A percentile compares a stretch with the other conserved stretches of the same genome.
These are phyloP conservation scores for Aurinia saxatilis DNA, from an alignment of 345 rosid species.

Conservation along the genomic window DNA sequence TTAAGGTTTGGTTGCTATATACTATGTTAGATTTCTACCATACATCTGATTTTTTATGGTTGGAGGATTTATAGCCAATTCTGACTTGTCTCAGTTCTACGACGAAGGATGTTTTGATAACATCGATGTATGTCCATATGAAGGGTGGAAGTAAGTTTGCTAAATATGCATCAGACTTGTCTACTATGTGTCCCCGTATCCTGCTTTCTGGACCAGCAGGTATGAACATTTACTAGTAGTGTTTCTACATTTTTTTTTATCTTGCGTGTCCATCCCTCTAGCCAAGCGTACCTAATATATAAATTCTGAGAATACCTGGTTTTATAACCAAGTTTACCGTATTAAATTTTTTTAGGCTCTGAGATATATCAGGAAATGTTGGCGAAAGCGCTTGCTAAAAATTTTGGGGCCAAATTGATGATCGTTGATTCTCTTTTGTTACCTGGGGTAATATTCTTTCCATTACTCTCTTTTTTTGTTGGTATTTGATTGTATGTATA, in stretches of 20 bases:
- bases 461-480: not conserved
- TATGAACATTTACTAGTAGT: slow-evolving; percentile 16
- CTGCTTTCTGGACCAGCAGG: slow-evolving; percentile 97
- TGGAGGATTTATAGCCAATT: slow-evolving; percentile 10
- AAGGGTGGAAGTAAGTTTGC: slow-evolving; percentile 60
- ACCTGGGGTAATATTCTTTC: slow-evolving; percentile 75
- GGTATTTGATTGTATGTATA: not conserved
- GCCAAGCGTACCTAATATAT: slow-evolving; percentile 1
- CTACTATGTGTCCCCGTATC: slow-evolving; percentile 78
- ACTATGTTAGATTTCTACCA: not conserved
- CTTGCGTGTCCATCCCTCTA: not conserved
- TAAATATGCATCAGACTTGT: slow-evolving; percentile 65
- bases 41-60: not conserved
- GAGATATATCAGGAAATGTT: slow-evolving; percentile 97
- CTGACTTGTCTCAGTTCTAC: slow-evolving; percentile 53
- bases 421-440: slow-evolving; percentile 76
- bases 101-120: slow-evolving; percentile 76
- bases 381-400: slow-evolving; percentile 82
- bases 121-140: slow-evolving; percentile 72
- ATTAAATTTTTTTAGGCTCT: slow-evolving; percentile 49
- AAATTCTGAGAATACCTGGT: not conserved
- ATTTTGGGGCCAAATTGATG: slow-evolving; percentile 72
- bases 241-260: not conserved
- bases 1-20: slow-evolving; percentile 54
- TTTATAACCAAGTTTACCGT: not conserved